These are phyloP conservation scores for Acmispon strigosus DNA, from an alignment of 306 rosid genomes.

Conservation along the genomic window DNA sequence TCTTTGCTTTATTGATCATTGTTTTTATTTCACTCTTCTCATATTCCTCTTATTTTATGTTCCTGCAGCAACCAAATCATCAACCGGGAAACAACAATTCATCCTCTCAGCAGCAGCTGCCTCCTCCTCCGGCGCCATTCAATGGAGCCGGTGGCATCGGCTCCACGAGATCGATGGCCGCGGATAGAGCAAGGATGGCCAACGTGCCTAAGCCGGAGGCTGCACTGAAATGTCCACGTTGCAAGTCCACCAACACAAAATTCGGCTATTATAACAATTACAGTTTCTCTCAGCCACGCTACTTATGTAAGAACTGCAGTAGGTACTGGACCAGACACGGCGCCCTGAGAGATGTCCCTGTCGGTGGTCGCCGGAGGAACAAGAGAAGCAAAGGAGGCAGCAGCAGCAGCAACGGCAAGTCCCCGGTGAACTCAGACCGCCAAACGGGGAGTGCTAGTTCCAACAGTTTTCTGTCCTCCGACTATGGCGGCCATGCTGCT, in stretches of 20 bases:
- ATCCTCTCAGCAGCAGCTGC: constrained; percentile 36
- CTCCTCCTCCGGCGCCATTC: neutral
- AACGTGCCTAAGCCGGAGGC: constrained; percentile 65
- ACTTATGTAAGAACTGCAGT: constrained; percentile 85
- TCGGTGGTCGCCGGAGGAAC: constrained; percentile 82
- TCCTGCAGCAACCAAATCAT: constrained; percentile 28
- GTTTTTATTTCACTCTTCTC: neutral
- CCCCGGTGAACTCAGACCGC: constrained; percentile 42
- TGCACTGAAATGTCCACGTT: constrained; percentile 69
- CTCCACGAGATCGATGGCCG: constrained; percentile 60
- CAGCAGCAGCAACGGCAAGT: constrained; percentile 35
- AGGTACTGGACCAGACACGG: constrained; percentile 91
- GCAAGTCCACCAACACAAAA: constrained; percentile 77
- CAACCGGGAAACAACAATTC: constrained; percentile 15
- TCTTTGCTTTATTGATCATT: neutral
- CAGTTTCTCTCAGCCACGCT: constrained; percentile 81
- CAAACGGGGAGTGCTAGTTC: constrained; percentile 47
- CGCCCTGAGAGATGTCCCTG: constrained; percentile 64
- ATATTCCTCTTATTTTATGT: neutral
- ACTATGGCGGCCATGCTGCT: constrained; percentile 14
- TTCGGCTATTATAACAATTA: constrained; percentile 90
- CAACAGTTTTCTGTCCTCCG: constrained; percentile 7
- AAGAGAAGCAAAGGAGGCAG: constrained; percentile 53
- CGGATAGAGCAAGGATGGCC: constrained; percentile 76
- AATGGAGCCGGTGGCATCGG: constrained; percentile 30